Evolutionary conservation across 2,329 filamentous ascomycete species (phyloP).

Genomic region (Metarhizium rileyi): DNA sequence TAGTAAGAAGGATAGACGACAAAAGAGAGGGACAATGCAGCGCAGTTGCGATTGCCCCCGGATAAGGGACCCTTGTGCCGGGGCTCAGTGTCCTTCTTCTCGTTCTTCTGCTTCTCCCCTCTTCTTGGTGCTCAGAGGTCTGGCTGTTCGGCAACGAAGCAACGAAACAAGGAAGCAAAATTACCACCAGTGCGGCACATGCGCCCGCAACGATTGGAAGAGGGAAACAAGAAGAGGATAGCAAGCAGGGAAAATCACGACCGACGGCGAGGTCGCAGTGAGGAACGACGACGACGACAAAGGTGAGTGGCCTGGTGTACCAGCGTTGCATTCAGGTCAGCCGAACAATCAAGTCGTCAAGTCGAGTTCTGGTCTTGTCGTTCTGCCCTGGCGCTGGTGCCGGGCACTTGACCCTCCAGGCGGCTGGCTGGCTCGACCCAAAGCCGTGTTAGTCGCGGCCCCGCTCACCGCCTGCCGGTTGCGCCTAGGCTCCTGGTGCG

Average conservation of each 20-base stretch:
- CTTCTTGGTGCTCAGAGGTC: not conserved
- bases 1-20: not conserved
- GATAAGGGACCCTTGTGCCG: too few species aligned
- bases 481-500: constrained; percentile 3
- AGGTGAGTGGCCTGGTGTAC: not conserved
- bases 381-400: not conserved
- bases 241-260: not conserved
- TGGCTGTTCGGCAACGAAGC: not conserved
- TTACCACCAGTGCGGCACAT: not conserved
- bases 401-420: not conserved
- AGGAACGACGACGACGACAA: not conserved
- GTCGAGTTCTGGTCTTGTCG: not conserved
- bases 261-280: not conserved
- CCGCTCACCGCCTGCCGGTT: constrained; percentile 13
- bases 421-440: not conserved
- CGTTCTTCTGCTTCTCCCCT: not conserved
- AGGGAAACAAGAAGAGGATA: not conserved
- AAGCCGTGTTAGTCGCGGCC: constrained; percentile 11
- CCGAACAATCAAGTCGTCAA: not conserved
- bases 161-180: not conserved
- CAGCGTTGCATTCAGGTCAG: not conserved
- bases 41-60: not conserved
- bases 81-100: not conserved
- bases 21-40: not conserved
- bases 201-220: not conserved